These are phyloP conservation scores for Nicotiana benthamiana DNA, from an alignment of 257 asterid genomes.

Conservation along the genomic window DNA sequence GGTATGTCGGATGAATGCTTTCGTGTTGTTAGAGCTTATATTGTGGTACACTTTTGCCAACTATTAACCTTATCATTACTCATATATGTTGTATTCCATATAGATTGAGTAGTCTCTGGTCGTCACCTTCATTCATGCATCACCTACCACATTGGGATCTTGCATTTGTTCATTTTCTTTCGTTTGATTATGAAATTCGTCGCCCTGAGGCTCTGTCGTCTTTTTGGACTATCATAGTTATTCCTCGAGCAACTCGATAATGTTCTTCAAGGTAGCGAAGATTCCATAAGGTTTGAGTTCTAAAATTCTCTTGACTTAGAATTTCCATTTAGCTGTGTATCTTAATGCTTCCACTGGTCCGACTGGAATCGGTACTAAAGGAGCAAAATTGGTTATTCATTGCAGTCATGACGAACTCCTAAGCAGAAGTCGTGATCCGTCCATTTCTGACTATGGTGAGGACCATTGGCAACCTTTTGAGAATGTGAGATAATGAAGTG, in stretches of 20 bases:
- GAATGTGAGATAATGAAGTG: neutral
- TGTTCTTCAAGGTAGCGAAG: conserved; percentile 65
- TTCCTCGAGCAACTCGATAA: conserved; percentile 90
- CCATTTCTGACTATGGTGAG: conserved; percentile 91
- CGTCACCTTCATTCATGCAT: neutral
- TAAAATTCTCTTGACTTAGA: neutral
- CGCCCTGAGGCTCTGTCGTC: conserved; percentile 9
- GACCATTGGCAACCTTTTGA: conserved; percentile 8
- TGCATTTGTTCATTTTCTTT: neutral
- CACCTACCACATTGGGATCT: neutral
- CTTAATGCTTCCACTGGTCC: neutral
- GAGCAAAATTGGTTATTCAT: conserved; percentile 7
- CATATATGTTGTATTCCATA: neutral
- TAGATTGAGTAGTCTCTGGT: neutral
- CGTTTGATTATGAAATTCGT: neutral
- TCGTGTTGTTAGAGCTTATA: neutral
- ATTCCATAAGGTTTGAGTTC: conserved; percentile 56
- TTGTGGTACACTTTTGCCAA: neutral
- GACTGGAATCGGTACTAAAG: neutral
- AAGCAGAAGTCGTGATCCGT: conserved; percentile 74
- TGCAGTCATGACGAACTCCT: conserved; percentile 83
- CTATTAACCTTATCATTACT: neutral
- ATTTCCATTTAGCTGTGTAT: neutral
- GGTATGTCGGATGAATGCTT: neutral
- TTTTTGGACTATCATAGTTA: conserved; percentile 46